Conservation (phyloP, 2,329 filamentous ascomycete genomes). For the Clonostachys solani region DNA sequence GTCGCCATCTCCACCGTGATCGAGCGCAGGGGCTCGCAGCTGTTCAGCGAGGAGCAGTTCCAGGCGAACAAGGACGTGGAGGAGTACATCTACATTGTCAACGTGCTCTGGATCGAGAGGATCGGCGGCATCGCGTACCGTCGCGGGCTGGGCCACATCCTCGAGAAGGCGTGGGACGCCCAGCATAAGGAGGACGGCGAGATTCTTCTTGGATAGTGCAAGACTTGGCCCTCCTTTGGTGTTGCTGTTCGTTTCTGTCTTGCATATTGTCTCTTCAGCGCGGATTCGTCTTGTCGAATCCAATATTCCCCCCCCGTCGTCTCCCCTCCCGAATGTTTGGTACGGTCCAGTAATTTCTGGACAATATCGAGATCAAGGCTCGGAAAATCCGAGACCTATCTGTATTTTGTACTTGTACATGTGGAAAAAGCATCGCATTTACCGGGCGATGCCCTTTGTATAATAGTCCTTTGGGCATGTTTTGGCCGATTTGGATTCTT, state of each 20-base stretch:
- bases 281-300: too few relatives aligned
- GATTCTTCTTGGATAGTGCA: constrained; percentile 29
- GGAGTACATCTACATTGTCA: constrained; percentile 37
- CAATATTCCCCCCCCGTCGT: too few relatives aligned
- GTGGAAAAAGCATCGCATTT: too few relatives aligned
- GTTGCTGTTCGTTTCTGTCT: constrained; percentile 68
- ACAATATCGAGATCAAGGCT: too few relatives aligned
- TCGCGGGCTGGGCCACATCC: constrained; percentile 34
- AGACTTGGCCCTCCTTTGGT: constrained; percentile 29
- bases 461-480: too few relatives aligned
- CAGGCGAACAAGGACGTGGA: constrained; percentile 34
- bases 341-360: too few relatives aligned
- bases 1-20: constrained; percentile 33
- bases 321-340: too few relatives aligned
- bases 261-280: constrained; percentile 31
- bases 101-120: constrained; percentile 40
- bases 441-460: too few relatives aligned
- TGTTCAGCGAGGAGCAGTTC: constrained; percentile 31
- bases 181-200: constrained; percentile 32
- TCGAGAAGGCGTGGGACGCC: constrained; percentile 33
- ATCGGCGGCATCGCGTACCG: constrained; percentile 35
- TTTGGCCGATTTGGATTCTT: too few relatives aligned
- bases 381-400: too few relatives aligned
- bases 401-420: too few relatives aligned
- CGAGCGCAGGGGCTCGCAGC: constrained; percentile 34